Evolutionary conservation across 106 monocot species (phyloP).

Genomic region (Gastrodia elata): DNA sequence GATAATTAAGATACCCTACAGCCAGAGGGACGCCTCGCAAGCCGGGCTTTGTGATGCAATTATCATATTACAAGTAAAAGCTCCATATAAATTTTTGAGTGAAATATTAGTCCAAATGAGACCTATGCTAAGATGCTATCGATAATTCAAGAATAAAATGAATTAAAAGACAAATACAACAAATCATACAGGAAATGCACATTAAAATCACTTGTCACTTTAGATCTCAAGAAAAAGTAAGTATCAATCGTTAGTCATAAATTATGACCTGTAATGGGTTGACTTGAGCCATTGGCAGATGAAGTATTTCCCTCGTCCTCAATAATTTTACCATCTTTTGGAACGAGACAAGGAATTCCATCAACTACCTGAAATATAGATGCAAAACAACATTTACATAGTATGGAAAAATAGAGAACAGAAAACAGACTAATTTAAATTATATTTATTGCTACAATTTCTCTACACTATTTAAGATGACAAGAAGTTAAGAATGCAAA

Average conservation of each 20-base stretch:
- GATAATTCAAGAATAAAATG: too few species aligned
- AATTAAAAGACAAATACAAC: too few species aligned
- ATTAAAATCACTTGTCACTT: not conserved
- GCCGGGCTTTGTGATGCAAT: too few species aligned
- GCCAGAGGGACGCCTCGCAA: too few species aligned
- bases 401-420: not conserved
- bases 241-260: not conserved
- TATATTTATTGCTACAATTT: not conserved
- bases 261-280: not conserved
- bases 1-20: too few species aligned
- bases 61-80: too few species aligned
- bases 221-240: not conserved
- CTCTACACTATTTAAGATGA: not conserved
- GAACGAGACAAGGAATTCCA: slow-evolving; percentile 68
- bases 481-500: not conserved
- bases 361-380: slow-evolving; percentile 38
- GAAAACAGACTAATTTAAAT: not conserved
- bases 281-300: not conserved
- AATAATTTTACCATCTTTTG: slow-evolving; percentile 66
- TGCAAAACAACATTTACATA: not conserved
- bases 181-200: not conserved
- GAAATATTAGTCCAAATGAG: too few species aligned
- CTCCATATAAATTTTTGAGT: too few species aligned
- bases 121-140: too few species aligned
- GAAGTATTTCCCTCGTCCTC: slow-evolving; percentile 20